A percentile compares a stretch with the other conserved stretches of the same genome.
Conservation (phyloP, 2,329 filamentous ascomycete genomes). For the Alternaria infectoria region DNA sequence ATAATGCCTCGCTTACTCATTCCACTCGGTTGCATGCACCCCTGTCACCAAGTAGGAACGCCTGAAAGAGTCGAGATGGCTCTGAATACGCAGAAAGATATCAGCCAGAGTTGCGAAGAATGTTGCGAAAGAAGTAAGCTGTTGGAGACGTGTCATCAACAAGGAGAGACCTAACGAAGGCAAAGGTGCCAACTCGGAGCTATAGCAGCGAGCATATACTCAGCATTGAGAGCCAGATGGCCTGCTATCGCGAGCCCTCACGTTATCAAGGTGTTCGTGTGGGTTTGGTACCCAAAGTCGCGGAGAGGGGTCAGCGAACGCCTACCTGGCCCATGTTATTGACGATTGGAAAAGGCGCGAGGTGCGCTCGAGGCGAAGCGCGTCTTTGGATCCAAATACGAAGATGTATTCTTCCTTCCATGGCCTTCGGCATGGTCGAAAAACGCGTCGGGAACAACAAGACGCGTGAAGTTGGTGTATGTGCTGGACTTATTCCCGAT, state of each 20-base stretch:
- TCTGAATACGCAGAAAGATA: neutral
- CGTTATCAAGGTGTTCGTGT: neutral
- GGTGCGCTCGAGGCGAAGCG: neutral
- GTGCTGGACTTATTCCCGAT: neutral
- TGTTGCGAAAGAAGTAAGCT: neutral
- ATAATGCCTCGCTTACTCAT: constrained; percentile 1
- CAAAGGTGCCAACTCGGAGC: neutral
- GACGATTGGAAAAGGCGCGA: neutral
- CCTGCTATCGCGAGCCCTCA: neutral
- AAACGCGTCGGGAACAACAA: neutral
- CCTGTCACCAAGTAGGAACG: neutral
- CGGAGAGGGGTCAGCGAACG: neutral
- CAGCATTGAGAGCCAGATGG: neutral
- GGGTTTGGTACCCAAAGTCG: neutral
- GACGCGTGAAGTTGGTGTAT: too few relatives aligned
- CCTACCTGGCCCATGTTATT: neutral
- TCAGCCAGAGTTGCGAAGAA: neutral
- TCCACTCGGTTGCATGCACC: neutral
- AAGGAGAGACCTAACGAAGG: neutral
- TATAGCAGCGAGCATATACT: neutral
- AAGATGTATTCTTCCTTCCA: neutral
- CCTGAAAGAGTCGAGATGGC: neutral
- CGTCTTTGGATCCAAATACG: neutral
- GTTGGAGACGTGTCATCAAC: neutral
- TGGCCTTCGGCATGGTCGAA: neutral